Evolutionary conservation across 1,284 basidiomycete species (phyloP).

Genomic region (Thelephora terrestris): DNA sequence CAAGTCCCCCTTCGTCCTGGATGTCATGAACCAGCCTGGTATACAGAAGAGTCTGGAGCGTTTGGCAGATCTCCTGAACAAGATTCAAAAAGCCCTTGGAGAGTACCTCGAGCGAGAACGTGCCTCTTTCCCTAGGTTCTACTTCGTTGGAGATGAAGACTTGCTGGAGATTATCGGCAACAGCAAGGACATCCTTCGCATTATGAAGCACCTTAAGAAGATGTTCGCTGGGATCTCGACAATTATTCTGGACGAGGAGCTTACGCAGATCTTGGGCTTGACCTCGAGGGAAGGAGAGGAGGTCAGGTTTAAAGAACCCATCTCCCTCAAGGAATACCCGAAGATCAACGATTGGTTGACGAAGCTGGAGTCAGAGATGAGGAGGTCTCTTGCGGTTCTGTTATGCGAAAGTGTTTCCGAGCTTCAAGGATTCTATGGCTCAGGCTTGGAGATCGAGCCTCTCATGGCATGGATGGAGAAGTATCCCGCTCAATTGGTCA

Average conservation of each 20-base stretch:
- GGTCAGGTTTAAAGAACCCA: constrained; percentile 75
- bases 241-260: constrained; percentile 80
- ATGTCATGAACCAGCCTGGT: constrained; percentile 93
- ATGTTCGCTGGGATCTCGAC: constrained; percentile 99
- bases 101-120: constrained; percentile 98
- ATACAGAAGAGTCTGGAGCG: constrained; percentile 97
- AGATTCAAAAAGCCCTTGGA: constrained; percentile 98
- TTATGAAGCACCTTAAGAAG: constrained; percentile 99
- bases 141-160: constrained; percentile 99
- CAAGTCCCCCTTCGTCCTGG: constrained; percentile 96
- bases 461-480: constrained; percentile 88
- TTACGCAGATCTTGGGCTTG: constrained; percentile 84
- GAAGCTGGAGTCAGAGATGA: constrained; percentile 90
- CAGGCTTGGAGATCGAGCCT: constrained; percentile 47
- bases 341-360: constrained; percentile 99
- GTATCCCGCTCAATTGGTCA: constrained; percentile 93
- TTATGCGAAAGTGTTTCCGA: constrained; percentile 75
- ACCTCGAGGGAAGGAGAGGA: constrained; percentile 93
- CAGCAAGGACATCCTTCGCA: constrained; percentile 94
- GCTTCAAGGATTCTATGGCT: constrained; percentile 76
- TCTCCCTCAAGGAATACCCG: constrained; percentile 84
- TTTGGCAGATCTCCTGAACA: constrained; percentile 90
- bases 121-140: constrained; percentile 97
- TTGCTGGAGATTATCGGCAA: constrained; percentile 98
- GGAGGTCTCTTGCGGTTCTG: constrained; percentile 77